Base-by-base conservation (phyloP, 345 rosid species). In the Citrus maxima region DNA sequence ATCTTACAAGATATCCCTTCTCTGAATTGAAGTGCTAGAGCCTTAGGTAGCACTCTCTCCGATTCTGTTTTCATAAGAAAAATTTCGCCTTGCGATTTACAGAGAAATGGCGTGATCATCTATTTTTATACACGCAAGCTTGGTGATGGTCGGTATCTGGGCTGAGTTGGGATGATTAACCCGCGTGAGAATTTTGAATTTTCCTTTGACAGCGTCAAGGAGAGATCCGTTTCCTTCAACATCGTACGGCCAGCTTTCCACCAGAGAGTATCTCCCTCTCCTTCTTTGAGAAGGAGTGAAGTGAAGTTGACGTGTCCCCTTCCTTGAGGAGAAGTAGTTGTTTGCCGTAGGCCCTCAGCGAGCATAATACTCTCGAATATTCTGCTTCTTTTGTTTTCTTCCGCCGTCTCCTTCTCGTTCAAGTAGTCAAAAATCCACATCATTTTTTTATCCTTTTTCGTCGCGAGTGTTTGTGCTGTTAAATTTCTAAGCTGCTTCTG, bases 401-500 rank as follows among this genome's bases (percentile, higher is more conserved):
- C 51, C 5, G 19, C 51, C 3, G 34, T 42, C 58, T 10, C 22
- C 72, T 69, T 69, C 0, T 42, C 7, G 16, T 4, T 1, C 22
- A 69, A 24, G 55, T 24, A 28, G 35, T 27, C 3, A 25, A 60
- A n/a, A 60, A 24, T 60, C 10, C 16, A 9, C 14, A 28, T 3
- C 7, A 24, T 24, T 7, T 60, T 8, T 24, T 40, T 40, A 24
- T 9, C 6, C 16, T 2, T 16, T 61, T 12, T 30, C 65, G 0
- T 61, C 6, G 7, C 34, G 1, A 25, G 65, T 40, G 46, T 40
- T 40, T 9, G 0, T 40, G 3, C 3, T 2, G 46, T 10, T 32
- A 40, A 40, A 42, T 0, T 0, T 42, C 14, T 10, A 0, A 42
- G 1, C 4, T 3, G 14, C 4, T 10, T 10, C 49, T 0, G 0